These are phyloP conservation scores for Pythium phragmiticola DNA, from an alignment of 352 stramenopile species.

Conservation along the genomic window DNA sequence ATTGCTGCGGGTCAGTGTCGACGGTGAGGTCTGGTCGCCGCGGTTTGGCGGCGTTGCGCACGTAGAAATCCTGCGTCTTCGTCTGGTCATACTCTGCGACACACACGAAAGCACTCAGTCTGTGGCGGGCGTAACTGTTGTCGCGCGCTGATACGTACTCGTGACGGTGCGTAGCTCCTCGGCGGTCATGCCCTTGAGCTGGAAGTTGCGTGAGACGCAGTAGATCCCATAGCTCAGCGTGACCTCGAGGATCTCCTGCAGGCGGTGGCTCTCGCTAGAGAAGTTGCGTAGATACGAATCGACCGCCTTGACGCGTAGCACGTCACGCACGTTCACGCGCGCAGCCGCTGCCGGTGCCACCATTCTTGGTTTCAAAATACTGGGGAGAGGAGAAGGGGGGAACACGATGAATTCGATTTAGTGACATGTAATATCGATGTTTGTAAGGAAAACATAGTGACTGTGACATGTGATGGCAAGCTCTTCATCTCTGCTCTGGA, in stretches of 20 bases:
- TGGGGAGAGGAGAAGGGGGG: neutral
- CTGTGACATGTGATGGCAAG: conserved; percentile 16
- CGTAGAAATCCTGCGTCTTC: conserved; percentile 60
- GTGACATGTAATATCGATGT: conserved; percentile 8
- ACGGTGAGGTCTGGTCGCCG: neutral
- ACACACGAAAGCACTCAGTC: neutral
- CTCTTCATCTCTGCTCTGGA: neutral
- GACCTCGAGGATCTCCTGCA: conserved; percentile 67
- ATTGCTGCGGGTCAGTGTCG: conserved; percentile 22
- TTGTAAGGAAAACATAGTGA: conserved; percentile 9
- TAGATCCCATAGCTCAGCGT: conserved; percentile 71
- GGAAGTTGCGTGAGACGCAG: conserved; percentile 65
- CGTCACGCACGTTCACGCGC: conserved; percentile 25
- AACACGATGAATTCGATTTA: conserved; percentile 1
- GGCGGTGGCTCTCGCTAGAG: conserved; percentile 36
- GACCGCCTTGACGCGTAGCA: conserved; percentile 35
- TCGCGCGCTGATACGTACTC: conserved; percentile 25
- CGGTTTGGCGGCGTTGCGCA: conserved; percentile 38
- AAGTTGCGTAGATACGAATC: conserved; percentile 77
- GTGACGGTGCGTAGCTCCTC: conserved; percentile 61
- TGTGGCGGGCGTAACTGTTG: neutral
- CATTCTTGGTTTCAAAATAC: conserved; percentile 1
- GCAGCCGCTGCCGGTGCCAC: conserved; percentile 5
- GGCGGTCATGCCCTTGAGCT: conserved; percentile 57
- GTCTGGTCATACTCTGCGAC: conserved; percentile 42